Evolutionary conservation across 2,329 filamentous ascomycete genomes (phyloP), one percentile per base, ranked within the genome.

Genomic region (Leptographium procerum): DNA sequence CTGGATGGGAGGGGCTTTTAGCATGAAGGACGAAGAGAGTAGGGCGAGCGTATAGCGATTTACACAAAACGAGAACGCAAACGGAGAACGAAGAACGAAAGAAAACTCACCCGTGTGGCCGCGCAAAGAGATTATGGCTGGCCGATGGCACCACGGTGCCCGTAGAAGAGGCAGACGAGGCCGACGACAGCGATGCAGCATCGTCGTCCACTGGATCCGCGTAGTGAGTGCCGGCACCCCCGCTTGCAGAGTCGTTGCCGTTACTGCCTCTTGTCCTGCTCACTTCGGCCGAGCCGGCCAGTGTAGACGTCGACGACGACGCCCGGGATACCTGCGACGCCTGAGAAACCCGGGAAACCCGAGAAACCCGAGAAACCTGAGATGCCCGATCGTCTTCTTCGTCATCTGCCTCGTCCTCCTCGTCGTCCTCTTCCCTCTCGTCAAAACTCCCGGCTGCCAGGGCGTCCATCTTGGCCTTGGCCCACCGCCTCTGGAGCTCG

Each of bases 151-250:
- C 86, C 61, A 97, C 81, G n/a, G 92, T 97, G 29, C 91, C 91
- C 4, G 91, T 90, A 1, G 91, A 96, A 4, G 91, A 95, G 43
- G 89, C 86, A n/a, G 91, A 96, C 0, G 88, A 95, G 16, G 88
- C 82, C 10, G 84, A 87, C 1, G 85, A 88, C 43, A 51, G 24
- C 58, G 55, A 60, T 8, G 61, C 54, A 16, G 85, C 88, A 69
- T 88, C 86, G 63, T 86, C 84, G 65, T 89, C 81, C 56, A 75
- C 77, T 48, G 71, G 71, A 64, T 71, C 66, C 6, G 33, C 72
- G 16, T 3, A 8, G 52, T 22, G 5, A 33, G 22, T 26, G 29
- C 40, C 76, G 58, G 78, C 71, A 28, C 78, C 74, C 62, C 80
- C 70, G 66, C 61, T 72, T 70, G 50, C 28, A 26, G 22, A 14